Percentiles rank a stretch among this genome's conserved stretches.
phyloP scores from a whole-genome alignment of 306 rosid genomes.

The Fragaria ananassa region DNA sequence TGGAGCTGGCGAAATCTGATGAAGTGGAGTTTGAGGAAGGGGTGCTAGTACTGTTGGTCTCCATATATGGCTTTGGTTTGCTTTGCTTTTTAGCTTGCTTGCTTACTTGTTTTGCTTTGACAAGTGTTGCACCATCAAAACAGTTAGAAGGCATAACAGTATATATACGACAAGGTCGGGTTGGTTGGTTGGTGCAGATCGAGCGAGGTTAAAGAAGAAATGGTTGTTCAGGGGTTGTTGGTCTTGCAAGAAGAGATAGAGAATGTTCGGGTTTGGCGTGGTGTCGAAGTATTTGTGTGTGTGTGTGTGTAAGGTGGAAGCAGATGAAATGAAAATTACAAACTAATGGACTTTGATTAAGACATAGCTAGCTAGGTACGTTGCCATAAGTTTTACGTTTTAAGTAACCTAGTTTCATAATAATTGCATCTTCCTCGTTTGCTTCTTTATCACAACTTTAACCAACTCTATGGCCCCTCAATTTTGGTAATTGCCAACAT shows the following conservation, averaged over 20 bases:
- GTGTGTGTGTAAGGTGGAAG: slow-evolving; percentile 18
- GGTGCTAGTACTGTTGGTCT: slow-evolving; percentile 12
- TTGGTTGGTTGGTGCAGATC: slow-evolving; percentile 6
- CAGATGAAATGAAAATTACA: slow-evolving; percentile 9
- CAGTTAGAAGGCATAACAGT: slow-evolving; percentile 30
- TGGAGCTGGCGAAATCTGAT: slow-evolving; percentile 28
- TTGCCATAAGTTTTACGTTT: slow-evolving; percentile 12
- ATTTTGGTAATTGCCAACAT: slow-evolving; percentile 27
- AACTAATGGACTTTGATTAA: not conserved
- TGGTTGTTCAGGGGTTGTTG: slow-evolving; percentile 6
- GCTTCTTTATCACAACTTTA: slow-evolving; percentile 60
- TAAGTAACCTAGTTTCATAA: slow-evolving; percentile 22
- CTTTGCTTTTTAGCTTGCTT: not conserved
- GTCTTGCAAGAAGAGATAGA: not conserved
- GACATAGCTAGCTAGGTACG: not conserved
- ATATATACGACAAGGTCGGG: not conserved
- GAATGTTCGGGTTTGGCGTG: slow-evolving; percentile 37
- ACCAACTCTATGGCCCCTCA: slow-evolving; percentile 48
- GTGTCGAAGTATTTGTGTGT: slow-evolving; percentile 27
- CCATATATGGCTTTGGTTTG: slow-evolving; percentile 15
- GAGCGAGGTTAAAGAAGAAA: not conserved
- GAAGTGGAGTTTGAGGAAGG: slow-evolving; percentile 15
- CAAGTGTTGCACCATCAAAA: slow-evolving; percentile 16
- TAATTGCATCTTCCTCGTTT: slow-evolving; percentile 23
- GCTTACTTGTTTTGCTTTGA: not conserved